Conservation (phyloP, 805 yeast genomes). For the Wickerhamiella allomyrinae region DNA sequence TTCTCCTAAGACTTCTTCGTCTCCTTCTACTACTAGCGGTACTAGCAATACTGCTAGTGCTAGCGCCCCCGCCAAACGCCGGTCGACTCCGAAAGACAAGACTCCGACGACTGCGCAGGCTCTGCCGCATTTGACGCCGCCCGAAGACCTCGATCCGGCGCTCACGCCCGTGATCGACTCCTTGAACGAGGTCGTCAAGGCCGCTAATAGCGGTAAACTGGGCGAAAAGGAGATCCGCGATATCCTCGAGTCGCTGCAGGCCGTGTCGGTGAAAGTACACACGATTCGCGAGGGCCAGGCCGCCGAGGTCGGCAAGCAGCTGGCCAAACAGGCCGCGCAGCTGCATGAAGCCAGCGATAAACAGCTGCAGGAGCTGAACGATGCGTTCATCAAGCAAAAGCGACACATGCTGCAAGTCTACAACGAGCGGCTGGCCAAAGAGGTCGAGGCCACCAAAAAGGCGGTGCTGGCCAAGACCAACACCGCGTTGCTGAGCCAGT, state of each 20-base stretch:
- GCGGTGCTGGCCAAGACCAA: constrained; percentile 57
- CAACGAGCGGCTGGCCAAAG: constrained; percentile 41
- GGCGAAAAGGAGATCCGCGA: constrained; percentile 5
- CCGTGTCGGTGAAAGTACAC: constrained; percentile 7
- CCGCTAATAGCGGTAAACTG: constrained; percentile 8
- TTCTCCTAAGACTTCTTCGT: neutral
- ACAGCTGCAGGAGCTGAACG: constrained; percentile 17
- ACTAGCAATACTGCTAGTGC: neutral
- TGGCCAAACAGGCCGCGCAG: constrained; percentile 22
- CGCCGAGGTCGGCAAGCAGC: constrained; percentile 10
- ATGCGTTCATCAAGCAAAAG: constrained; percentile 31
- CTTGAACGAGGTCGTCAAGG: constrained; percentile 16
- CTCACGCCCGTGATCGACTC: constrained; percentile 16
- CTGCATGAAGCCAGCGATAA: constrained; percentile 18
- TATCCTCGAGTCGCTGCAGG: constrained; percentile 9
- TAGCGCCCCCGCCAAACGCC: neutral
- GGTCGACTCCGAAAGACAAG: neutral
- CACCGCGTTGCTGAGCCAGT: constrained; percentile 53
- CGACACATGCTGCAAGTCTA: constrained; percentile 50
- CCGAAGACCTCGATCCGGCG: constrained; percentile 16
- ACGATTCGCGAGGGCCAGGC: constrained; percentile 7
- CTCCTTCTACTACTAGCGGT: neutral
- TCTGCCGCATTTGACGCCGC: constrained; percentile 9
- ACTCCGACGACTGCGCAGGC: constrained; percentile 2
- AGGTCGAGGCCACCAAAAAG: constrained; percentile 52